Conservation (phyloP, 176 grass and related monocot genomes). For the Alloteropsis semialata region DNA sequence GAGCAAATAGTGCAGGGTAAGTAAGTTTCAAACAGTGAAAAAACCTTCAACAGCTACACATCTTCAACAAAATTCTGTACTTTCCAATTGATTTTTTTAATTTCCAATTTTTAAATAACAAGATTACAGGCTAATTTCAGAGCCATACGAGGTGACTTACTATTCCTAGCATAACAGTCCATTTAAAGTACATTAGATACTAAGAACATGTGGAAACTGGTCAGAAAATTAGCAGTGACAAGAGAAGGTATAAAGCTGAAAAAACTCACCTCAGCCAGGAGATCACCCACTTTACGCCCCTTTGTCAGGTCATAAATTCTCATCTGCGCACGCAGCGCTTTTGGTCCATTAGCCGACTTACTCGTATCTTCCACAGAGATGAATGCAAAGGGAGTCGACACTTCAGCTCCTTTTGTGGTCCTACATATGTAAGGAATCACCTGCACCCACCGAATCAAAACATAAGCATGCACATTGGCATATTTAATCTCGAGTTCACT, state of each 20-base stretch:
- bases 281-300: conserved; percentile 36
- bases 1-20: neutral
- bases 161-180: neutral
- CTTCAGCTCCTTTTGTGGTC: conserved; percentile 31
- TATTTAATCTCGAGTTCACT: no score
- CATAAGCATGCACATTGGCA: no score
- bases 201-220: neutral
- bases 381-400: conserved; percentile 55
- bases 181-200: neutral
- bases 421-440: conserved; percentile 60
- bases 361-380: conserved; percentile 67
- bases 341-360: conserved; percentile 33
- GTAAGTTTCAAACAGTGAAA: neutral
- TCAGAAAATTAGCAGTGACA: neutral
- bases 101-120: neutral
- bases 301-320: conserved; percentile 65
- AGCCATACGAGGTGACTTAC: neutral
- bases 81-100: neutral
- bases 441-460: conserved; percentile 49
- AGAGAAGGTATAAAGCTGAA: neutral
- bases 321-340: conserved; percentile 48
- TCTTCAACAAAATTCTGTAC: neutral
- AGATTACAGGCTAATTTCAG: neutral
- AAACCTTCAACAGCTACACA: neutral
- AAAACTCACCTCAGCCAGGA: conserved; percentile 62